phyloP scores from a whole-genome alignment of 2,329 filamentous ascomycete species.

The Pezicula carpinea region DNA sequence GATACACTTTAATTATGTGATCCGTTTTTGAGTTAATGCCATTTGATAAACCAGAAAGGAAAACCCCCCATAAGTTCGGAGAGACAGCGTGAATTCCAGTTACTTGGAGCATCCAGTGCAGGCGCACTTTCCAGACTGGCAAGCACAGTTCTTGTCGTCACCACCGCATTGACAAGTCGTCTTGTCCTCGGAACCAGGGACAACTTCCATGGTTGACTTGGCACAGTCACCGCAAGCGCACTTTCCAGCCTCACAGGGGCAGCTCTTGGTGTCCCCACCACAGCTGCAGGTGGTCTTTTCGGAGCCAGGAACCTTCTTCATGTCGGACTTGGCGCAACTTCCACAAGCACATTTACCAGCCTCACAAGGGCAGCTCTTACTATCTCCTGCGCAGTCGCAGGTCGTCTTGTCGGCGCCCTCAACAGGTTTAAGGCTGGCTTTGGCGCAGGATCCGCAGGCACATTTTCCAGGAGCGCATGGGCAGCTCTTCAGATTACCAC shows the following conservation, averaged over 20 bases:
- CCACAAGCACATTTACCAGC: conserved; percentile 35
- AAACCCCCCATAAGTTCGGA: no score
- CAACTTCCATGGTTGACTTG: conserved; percentile 10
- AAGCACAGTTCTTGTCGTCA: conserved; percentile 29
- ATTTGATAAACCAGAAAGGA: no score
- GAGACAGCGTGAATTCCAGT: no score
- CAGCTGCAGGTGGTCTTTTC: conserved; percentile 32
- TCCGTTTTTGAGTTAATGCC: no score
- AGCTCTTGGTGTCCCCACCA: conserved; percentile 28
- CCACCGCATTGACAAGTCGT: conserved; percentile 33
- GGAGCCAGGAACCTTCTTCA: conserved; percentile 31
- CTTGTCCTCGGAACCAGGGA: conserved; percentile 31
- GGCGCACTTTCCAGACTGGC: conserved; percentile 30
- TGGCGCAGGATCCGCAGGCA: conserved; percentile 36
- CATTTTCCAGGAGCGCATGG: conserved; percentile 32
- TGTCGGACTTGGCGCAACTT: conserved; percentile 36
- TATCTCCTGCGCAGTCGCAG: conserved; percentile 31
- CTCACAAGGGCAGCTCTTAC: conserved; percentile 29
- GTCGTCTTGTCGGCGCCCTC: conserved; percentile 28
- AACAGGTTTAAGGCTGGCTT: conserved; percentile 36
- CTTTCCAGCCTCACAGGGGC: conserved; percentile 29
- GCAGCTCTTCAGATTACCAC: conserved; percentile 30
- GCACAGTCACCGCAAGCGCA: conserved; percentile 27
- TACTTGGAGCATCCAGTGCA: conserved; percentile 26
- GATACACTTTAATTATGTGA: neutral